Base-by-base conservation (phyloP, 371 early-diverging fungal genomes). In the Saksenaea vasiformis region DNA sequence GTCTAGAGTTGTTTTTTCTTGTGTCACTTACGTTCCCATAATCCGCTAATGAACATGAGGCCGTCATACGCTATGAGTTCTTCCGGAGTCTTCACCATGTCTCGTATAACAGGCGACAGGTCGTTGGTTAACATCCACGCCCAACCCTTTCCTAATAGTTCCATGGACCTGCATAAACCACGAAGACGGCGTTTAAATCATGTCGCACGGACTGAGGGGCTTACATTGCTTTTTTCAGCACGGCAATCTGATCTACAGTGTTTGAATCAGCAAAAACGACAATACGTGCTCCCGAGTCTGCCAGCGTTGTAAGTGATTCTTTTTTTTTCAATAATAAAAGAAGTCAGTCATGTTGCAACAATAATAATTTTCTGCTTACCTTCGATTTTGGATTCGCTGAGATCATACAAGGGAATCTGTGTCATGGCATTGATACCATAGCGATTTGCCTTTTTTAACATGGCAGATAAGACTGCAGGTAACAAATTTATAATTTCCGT, bases 21-120 rank as follows among this genome's bases (percentile, higher is more conserved):
- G 62, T 68, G 47, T 36, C 35, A 68, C 72, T 66, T 76, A 76
- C 79, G 64, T 37, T 79, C 62, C 76, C 77, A 79, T 70, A 76
- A 67, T 26, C 73, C 74, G 64, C 72, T 73, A 67, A 79, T 74
- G 56, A 76, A 74, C 74, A 79, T 79, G 69, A 79, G 74, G 36
- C 79, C 79, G 54, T 79, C 69, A 58, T 74, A 76, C 26, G 57
- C 39, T 15, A 39, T 62, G 44, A 74, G 26, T 13, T 76, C 74
- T 47, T 72, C 69, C 22, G 55, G 58, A 4, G 62, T 35, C 10
- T 55, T 10, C 3, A 58, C 61, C 35, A 56, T 58, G 10, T 67
- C 67, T 10, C 64, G 61, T 34, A 78, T 53, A 5, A 65, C 71
- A 13, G 68, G 66, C 3, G 76, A 66, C 38, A 76, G 56, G 57